Base-by-base conservation (phyloP, 2,329 filamentous ascomycete genomes). In the Cadophora sp. region DNA sequence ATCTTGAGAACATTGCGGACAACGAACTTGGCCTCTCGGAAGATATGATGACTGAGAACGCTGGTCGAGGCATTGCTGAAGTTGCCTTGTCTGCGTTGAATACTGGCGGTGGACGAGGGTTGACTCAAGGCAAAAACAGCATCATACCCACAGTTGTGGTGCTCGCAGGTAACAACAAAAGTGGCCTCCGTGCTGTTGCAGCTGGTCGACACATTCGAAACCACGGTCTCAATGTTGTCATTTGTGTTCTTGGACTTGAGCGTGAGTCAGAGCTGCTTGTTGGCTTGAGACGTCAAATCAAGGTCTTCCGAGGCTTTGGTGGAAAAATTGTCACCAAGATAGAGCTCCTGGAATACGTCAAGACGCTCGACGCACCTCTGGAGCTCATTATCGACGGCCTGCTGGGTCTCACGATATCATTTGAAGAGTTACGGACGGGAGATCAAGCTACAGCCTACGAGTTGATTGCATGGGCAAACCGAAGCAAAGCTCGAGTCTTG, bases 101-200 rank as follows among this genome's bases (percentile, higher is more conserved):
- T 77, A 77, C 74, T 55, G 78, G 68, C 45, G 74, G 58, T 39
- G 61, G 48, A n/a, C 65, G 70, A 61, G 79, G 33, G 70, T 76
- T 64, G 82, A 74, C 67, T 7, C 70, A 74, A 65, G 70, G 68
- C 36, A 76, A 76, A 76, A 80, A 16, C 77, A 80, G 60, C 80
- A 82, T 59, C 80, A 62, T 76, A 9, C 68, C 73, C n/a, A 76
- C 72, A 16, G 73, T 77, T n/a, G 88, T 97, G 24, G 87, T 98
- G 7, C 84, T 98, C n/a, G 94, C 93, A 0, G 95, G 96, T n/a
- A 98, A 97, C 78, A 95, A 97, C 79, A 93, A 93, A 72, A 94
- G 91, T 0, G 94, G 95, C 47, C 90, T 92, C 45, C 87, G 95
- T 66, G 93, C 94, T 3, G 85, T 98, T 62, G 92, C 93, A 16